Conservation (phyloP, 2,329 filamentous ascomycete species). For the Neofusicoccum sp. region DNA sequence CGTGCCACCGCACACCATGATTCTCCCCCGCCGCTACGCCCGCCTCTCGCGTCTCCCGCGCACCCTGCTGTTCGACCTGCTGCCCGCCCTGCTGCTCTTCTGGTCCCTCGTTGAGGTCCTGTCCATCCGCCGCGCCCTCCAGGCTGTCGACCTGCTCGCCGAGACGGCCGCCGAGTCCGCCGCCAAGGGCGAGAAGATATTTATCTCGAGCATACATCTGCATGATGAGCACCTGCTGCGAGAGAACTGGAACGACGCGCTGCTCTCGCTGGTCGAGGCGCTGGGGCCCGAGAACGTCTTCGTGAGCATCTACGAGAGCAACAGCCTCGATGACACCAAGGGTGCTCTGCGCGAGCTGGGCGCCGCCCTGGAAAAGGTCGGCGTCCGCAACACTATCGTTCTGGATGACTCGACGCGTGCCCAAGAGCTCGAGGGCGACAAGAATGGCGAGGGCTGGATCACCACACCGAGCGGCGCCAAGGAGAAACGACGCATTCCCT, state of each 20-base stretch:
- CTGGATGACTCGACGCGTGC: constrained; percentile 59
- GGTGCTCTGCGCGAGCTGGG: constrained; percentile 59
- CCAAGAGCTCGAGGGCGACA: constrained; percentile 50
- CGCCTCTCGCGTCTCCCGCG: constrained; percentile 16
- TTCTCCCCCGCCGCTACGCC: constrained; percentile 14
- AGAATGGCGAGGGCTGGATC: constrained; percentile 60
- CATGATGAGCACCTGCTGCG: constrained; percentile 62
- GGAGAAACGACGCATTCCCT: constrained; percentile 66
- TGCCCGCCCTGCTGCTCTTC: constrained; percentile 13
- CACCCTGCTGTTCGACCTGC: constrained; percentile 13
- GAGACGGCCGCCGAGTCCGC: neutral
- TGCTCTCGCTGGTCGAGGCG: constrained; percentile 56
- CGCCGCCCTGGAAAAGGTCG: constrained; percentile 49
- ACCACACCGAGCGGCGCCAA: constrained; percentile 51
- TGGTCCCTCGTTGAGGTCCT: constrained; percentile 10
- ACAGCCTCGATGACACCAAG: constrained; percentile 68
- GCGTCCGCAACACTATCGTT: constrained; percentile 56
- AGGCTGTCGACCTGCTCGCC: constrained; percentile 3
- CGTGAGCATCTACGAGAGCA: constrained; percentile 66
- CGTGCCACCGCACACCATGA: neutral
- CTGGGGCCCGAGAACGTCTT: constrained; percentile 65
- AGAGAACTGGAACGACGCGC: constrained; percentile 60
- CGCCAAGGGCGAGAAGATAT: constrained; percentile 45
- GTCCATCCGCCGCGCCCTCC: constrained; percentile 1
- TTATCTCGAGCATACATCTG: constrained; percentile 69